Evolutionary conservation across 257 asterid genomes (phyloP).

Genomic region (Lycium ferocissimum): DNA sequence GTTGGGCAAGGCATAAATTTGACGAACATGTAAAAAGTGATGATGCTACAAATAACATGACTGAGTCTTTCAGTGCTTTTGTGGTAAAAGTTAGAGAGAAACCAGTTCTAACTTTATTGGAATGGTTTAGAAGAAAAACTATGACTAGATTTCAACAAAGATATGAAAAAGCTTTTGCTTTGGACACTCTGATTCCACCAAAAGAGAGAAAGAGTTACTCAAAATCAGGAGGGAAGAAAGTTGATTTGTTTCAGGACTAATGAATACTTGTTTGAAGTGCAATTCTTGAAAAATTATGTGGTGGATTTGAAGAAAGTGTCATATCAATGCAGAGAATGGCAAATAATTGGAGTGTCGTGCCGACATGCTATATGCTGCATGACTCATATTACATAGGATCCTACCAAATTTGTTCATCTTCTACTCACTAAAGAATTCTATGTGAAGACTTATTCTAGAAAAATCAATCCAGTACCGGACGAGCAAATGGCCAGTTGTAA

Average conservation of each 20-base stretch:
- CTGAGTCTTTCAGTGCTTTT: conserved; percentile 16
- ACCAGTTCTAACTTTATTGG: background rate
- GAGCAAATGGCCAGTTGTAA: background rate
- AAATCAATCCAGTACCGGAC: background rate
- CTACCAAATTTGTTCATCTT: background rate
- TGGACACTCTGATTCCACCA: background rate
- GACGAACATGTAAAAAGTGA: background rate
- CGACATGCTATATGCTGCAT: background rate
- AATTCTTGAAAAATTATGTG: background rate
- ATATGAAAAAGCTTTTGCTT: background rate
- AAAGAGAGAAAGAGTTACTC: background rate
- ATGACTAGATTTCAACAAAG: too few species aligned
- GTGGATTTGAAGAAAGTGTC: background rate
- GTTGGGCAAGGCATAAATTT: background rate
- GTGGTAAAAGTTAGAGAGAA: background rate
- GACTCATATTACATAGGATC: background rate
- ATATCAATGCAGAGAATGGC: background rate
- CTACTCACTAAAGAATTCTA: background rate
- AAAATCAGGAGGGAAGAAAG: background rate
- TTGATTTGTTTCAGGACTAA: background rate
- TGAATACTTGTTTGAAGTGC: background rate
- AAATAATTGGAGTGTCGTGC: background rate
- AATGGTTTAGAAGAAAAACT: background rate
- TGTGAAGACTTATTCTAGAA: background rate
- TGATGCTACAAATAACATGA: background rate